Percentiles rank a stretch among this genome's conserved stretches.
These are phyloP conservation scores for Suhomyces wounanorum DNA, from an alignment of 1,139 yeast genomes.

Conservation along the genomic window DNA sequence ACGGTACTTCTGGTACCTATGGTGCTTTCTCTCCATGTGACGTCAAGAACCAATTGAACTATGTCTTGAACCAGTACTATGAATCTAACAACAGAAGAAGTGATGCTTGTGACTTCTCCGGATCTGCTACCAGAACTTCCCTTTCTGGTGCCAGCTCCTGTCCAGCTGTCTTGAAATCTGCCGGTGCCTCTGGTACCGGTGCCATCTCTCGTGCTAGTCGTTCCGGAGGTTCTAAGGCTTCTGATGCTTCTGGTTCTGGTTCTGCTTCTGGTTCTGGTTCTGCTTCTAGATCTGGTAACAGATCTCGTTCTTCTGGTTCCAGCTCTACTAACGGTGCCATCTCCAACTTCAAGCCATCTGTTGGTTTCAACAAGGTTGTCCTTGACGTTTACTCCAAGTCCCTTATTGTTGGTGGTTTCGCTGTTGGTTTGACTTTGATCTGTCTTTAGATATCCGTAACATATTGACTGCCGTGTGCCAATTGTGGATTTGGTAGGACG, in stretches of 20 bases:
- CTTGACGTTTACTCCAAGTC: conserved; percentile 21
- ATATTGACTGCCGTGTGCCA: conserved; percentile 3
- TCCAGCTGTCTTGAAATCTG: conserved; percentile 23
- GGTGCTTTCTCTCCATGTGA: conserved; percentile 33
- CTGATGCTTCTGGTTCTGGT: conserved; percentile 16
- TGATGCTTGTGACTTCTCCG: conserved; percentile 67
- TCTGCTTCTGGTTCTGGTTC: too few relatives aligned
- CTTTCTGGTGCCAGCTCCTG: conserved; percentile 25
- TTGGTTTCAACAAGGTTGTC: conserved; percentile 13
- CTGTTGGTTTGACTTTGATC: conserved; percentile 20
- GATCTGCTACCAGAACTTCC: conserved; percentile 31
- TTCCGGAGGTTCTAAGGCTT: conserved; percentile 7
- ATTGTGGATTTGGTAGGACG: conserved; percentile 5
- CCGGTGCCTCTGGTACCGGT: conserved; percentile 27
- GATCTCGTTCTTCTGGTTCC: conserved; percentile 1
- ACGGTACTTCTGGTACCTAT: conserved; percentile 50
- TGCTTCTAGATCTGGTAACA: conserved; percentile 4
- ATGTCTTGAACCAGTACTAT: conserved; percentile 62
- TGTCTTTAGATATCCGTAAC: conserved; percentile 10
- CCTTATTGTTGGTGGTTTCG: conserved; percentile 22
- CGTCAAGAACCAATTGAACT: conserved; percentile 62
- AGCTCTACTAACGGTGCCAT: conserved; percentile 3
- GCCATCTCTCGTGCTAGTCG: conserved; percentile 17
- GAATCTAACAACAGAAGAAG: conserved; percentile 41
- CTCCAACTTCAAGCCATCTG: conserved; percentile 6